phyloP scores from a whole-genome alignment of 345 rosid genomes.

The Carallia pectinifolia region DNA sequence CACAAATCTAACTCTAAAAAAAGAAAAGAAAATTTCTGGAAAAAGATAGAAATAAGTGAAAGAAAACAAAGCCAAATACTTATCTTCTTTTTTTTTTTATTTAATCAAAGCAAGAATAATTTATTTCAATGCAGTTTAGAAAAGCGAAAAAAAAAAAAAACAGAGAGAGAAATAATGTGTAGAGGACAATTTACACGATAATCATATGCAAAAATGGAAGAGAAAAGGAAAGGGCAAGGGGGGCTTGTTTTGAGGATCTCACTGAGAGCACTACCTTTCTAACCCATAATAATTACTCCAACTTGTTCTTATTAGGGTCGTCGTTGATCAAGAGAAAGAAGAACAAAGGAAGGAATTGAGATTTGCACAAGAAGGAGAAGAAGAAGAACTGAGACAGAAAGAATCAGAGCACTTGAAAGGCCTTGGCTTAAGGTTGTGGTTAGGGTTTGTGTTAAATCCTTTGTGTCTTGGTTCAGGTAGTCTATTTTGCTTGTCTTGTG shows the following conservation, averaged over 20 bases:
- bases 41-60: neutral
- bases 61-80: neutral
- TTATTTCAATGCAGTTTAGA: no score
- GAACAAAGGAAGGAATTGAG: no score
- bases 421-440: constrained; percentile 11
- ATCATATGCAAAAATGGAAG: constrained; percentile 1
- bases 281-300: neutral
- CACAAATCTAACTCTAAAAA: neutral
- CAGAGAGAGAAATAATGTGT: neutral
- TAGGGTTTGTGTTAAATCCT: neutral
- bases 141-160: no score
- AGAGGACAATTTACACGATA: constrained; percentile 4
- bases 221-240: neutral
- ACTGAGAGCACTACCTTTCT: neutral
- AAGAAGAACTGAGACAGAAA: no score
- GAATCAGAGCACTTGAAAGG: no score
- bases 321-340: no score
- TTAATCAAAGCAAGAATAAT: no score
- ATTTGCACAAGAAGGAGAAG: no score
- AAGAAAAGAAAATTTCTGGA: neutral
- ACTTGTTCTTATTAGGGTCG: no score
- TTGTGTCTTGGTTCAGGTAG: constrained; percentile 14
- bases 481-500: neutral
- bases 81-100: no score
- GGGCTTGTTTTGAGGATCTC: constrained; percentile 19